phyloP scores from a whole-genome alignment of 495 filamentous ascomycete genomes.

The Penicillium samsonianum region DNA sequence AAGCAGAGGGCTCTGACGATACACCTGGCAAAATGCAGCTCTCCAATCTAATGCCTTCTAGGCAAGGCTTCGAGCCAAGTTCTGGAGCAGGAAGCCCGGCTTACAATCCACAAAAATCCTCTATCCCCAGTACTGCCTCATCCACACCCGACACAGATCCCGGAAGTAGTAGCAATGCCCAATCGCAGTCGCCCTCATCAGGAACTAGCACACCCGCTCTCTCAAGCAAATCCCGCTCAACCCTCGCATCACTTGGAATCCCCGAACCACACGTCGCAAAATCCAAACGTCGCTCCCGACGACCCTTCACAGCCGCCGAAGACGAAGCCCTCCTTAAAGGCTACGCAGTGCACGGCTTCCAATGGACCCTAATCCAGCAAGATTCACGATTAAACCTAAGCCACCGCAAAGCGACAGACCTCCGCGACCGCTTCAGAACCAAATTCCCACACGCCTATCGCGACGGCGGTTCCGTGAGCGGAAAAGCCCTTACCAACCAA shows the following conservation, averaged over 20 bases:
- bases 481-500: conserved; percentile 26
- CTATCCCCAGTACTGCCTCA: conserved; percentile 27
- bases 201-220: conserved; percentile 19
- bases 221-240: conserved; percentile 33
- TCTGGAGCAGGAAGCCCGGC: conserved; percentile 16
- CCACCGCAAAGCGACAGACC: conserved; percentile 71
- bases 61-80: conserved; percentile 16
- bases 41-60: conserved; percentile 19
- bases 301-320: conserved; percentile 71
- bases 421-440: conserved; percentile 80
- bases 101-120: conserved; percentile 19
- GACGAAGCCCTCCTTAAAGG: conserved; percentile 77
- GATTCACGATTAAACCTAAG: conserved; percentile 67
- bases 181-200: conserved; percentile 11
- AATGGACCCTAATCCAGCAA: conserved; percentile 78
- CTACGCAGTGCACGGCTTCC: conserved; percentile 70
- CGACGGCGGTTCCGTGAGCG: conserved; percentile 48
- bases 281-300: conserved; percentile 44
- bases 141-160: conserved; percentile 19
- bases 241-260: conserved; percentile 39
- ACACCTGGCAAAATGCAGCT: conserved; percentile 29
- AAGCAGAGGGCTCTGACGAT: conserved; percentile 30
- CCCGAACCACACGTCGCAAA: conserved; percentile 42
- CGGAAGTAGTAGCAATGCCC: conserved; percentile 5
- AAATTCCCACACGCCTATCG: conserved; percentile 75